Base-by-base conservation (phyloP, 176 grass and related monocot genomes). In the Phoenix roebelenii region DNA sequence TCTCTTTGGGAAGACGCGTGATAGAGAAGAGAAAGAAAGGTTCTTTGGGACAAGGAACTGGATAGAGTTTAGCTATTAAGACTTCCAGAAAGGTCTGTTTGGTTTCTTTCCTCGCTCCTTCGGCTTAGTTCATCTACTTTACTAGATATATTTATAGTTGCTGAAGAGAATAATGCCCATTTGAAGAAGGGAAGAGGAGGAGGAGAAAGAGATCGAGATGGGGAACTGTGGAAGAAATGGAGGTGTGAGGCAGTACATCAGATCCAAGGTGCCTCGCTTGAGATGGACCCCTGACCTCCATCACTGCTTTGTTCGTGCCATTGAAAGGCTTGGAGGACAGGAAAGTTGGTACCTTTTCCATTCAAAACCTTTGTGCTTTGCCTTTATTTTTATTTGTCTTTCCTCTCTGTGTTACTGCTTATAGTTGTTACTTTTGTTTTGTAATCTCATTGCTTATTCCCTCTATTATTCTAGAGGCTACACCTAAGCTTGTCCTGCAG, bases 271-370 rank as follows among this genome's bases (percentile, higher is more conserved):
- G 68, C 84, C 93, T 7, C 69, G 93, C 59, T 54, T 98, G 72
- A 55, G 87, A 69, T 98, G 93, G 93, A 98, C 93, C 0, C 72
- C 68, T 18, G 93, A 98, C 55, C 87, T 98, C 65, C 87, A 98
- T 60, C 79, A 26, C 58, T 79, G 76, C 81, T 98, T 98, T 66
- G 29, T 85, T 49, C 64, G 79, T 26, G 93, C 93, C 63, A 75
- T 98, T 22, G 79, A 74, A 26, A 70, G 67, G 76, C 93, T 98
- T 16, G 93, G 93, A 22, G 81, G 93, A 14, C 93, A 70, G 12
- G 65, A 92, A 49, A 92, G 89, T 95, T 73, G 20, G 89, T 60
- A 39, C 28, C 20, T 28, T 60, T 14, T 78, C 53, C 28, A 30
- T 30, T 30, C 5, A 5, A 30, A 30, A 30, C 28, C 28, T 30